phyloP scores from a whole-genome alignment of 805 yeast species.

The Ogataea siamensis region DNA sequence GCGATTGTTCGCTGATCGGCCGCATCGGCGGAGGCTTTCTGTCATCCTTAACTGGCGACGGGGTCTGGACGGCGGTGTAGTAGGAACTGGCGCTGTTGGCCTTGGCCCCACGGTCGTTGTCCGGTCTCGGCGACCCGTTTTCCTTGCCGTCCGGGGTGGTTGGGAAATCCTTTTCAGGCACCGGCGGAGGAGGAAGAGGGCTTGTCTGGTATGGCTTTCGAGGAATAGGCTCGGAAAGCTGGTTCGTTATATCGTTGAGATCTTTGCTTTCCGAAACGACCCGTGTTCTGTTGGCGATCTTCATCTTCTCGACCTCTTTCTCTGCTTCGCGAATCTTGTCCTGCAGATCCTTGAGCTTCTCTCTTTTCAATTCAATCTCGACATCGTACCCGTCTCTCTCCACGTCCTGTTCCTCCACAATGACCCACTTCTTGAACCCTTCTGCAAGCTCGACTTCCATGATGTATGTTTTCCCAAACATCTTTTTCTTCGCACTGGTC shows the following conservation, averaged over 20 bases:
- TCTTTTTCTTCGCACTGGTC: conserved; percentile 56
- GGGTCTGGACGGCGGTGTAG: conserved; percentile 10
- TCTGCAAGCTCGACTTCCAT: conserved; percentile 78
- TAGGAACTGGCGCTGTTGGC: conserved; percentile 11
- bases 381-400: conserved; percentile 36
- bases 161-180: conserved; percentile 7
- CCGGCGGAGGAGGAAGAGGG: conserved; percentile 8
- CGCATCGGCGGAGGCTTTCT: conserved; percentile 14
- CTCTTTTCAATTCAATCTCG: conserved; percentile 35
- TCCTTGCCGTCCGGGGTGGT: conserved; percentile 6
- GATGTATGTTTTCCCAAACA: conserved; percentile 80
- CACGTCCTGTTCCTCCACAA: conserved; percentile 65
- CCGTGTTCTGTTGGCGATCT: conserved; percentile 17
- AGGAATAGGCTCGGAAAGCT: conserved; percentile 13
- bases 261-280: conserved; percentile 12
- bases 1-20: background rate
- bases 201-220: conserved; percentile 7
- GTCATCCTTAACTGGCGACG: conserved; percentile 12
- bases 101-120: conserved; percentile 3
- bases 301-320: conserved; percentile 25
- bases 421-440: conserved; percentile 73
- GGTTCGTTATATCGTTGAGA: conserved; percentile 18
- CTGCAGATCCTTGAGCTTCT: conserved; percentile 31
- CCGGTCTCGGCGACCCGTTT: conserved; percentile 5
- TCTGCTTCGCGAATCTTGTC: conserved; percentile 30